Evolutionary conservation across 805 yeast genomes (phyloP), one percentile per base, ranked within the genome.

Genomic region (Schwanniomyces yamadae): DNA sequence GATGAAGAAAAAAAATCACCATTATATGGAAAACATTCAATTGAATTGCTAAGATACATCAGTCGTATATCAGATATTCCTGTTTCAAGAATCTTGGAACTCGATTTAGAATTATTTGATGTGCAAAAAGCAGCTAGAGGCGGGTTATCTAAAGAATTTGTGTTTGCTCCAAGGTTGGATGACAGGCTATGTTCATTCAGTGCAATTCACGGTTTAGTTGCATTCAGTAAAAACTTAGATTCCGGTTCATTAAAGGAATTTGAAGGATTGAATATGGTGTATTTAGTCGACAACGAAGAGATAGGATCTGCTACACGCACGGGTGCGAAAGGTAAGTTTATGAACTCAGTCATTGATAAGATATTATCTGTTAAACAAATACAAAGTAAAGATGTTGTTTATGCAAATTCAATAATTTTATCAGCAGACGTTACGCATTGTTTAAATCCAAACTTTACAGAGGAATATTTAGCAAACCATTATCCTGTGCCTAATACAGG

Each of bases 101-200:
- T 84, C 52, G 96, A 87, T 48, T 73, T 88, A 49, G 90, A 87
- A 54, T 62, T 87, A 39, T 88, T 75, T 55, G 95, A 87, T 54
- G 82, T 84, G 19, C 95, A 87, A 63, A 81, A 78, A 50, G 93
- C 93, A 33, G 60, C 77, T 9, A 62, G 82, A 43, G 95, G 93
- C 40, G 95, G 96, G 4, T 64, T 88, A 44, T 77, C 78, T 47
- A 70, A 77, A 44, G 95, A 87, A 49, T 85, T 86, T 59, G 57
- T 87, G 37, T 84, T 76, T 59, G 84, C 87, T 6, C 95, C 95
- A 31, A 77, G 96, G 55, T 67, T 87, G 33, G 96, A 87, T 56
- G 95, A 87, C 63, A 77, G 93, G 63, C 71, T 85, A 43, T 85
- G 91, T 59, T 78, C 90, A 2, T 87, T 69, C 55, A 76, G 91